Conservation (phyloP, 2,329 filamentous ascomycete genomes). For the Fusarium sp. region DNA sequence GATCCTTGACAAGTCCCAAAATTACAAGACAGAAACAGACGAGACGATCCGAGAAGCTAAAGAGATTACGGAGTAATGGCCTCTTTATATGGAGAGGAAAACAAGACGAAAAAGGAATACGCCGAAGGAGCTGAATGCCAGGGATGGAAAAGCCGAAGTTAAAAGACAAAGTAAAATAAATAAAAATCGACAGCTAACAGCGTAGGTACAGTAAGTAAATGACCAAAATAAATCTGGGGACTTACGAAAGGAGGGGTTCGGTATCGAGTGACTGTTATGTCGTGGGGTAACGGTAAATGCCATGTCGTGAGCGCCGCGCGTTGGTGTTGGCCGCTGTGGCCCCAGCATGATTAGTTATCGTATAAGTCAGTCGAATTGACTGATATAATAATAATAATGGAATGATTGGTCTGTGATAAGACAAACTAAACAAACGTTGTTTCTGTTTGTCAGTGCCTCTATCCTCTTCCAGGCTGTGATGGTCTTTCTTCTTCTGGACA, state of each 20-base stretch:
- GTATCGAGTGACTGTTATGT: constrained; percentile 46
- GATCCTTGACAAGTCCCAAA: not conserved
- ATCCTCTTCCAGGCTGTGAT: not conserved
- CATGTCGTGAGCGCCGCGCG: constrained; percentile 23
- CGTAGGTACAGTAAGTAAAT: too few species aligned
- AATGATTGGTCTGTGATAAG: not conserved
- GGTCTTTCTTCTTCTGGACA: not conserved
- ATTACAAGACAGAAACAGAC: not conserved
- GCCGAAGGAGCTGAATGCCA: constrained; percentile 4
- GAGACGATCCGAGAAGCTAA: not conserved
- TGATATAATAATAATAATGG: not conserved
- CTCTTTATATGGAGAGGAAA: not conserved
- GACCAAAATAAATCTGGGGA: constrained; percentile 18
- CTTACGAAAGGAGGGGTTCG: constrained; percentile 64
- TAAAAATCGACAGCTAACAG: not conserved
- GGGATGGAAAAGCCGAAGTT: not conserved
- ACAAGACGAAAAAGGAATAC: constrained; percentile 6
- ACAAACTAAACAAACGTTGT: not conserved
- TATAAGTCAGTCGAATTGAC: constrained; percentile 15
- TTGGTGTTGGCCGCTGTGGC: constrained; percentile 34
- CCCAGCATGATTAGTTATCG: constrained; percentile 25
- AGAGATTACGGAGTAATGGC: not conserved
- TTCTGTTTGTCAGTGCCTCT: not conserved
- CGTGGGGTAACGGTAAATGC: constrained; percentile 24
- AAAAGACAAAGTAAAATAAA: not conserved